Evolutionary conservation across 176 grass and related monocot species (phyloP).

Genomic region (Areca catechu): DNA sequence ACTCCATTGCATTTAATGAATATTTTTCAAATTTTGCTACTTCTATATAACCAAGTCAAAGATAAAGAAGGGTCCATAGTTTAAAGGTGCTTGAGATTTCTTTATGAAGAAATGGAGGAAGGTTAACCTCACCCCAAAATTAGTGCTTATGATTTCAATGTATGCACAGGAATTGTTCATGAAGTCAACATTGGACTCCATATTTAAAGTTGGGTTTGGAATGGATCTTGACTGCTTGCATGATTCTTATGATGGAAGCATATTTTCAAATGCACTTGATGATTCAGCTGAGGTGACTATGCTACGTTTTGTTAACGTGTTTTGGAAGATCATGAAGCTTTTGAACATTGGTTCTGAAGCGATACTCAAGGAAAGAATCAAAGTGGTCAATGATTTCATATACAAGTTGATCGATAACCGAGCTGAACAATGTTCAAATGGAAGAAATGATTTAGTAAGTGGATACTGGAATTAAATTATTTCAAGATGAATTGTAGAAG

Average conservation of each 20-base stretch:
- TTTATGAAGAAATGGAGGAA: too few species aligned
- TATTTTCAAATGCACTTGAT: slow-evolving; percentile 59
- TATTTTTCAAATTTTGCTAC: too few species aligned
- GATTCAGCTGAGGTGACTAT: slow-evolving; percentile 47
- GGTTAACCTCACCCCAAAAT: too few species aligned
- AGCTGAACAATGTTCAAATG: slow-evolving; percentile 12
- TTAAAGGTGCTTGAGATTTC: too few species aligned
- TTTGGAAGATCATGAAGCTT: slow-evolving; percentile 41
- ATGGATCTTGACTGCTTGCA: slow-evolving; percentile 33
- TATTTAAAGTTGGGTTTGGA: slow-evolving; percentile 47
- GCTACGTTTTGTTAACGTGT: slow-evolving; percentile 38
- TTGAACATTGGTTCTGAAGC: slow-evolving; percentile 39
- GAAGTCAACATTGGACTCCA: slow-evolving; percentile 58
- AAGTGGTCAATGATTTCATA: slow-evolving; percentile 41
- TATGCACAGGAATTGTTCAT: slow-evolving; percentile 24
- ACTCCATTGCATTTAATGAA: too few species aligned
- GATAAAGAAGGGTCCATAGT: too few species aligned
- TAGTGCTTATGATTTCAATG: neutral
- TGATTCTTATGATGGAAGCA: slow-evolving; percentile 16
- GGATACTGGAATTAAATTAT: too few species aligned
- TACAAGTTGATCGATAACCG: slow-evolving; percentile 32
- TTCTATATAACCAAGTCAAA: too few species aligned
- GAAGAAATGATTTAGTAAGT: slow-evolving; percentile 15
- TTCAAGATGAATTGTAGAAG: neutral
- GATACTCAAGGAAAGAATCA: slow-evolving; percentile 19